phyloP scores from a whole-genome alignment of 2,329 filamentous ascomycete genomes.

The Pseudonectria buxi region DNA sequence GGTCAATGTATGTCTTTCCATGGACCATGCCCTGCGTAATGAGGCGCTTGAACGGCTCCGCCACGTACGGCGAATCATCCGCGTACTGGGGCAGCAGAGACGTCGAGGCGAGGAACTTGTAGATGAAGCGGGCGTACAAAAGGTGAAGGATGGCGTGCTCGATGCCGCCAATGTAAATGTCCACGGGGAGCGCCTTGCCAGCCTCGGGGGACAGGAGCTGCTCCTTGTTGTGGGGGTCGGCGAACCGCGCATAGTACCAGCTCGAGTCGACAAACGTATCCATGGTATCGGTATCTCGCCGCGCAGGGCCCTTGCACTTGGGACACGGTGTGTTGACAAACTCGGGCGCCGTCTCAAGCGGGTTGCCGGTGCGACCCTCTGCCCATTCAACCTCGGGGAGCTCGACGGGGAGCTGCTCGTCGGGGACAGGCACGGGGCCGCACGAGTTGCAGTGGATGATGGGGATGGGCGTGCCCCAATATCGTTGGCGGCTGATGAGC shows the following conservation, averaged over 20 bases:
- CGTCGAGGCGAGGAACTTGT: constrained; percentile 69
- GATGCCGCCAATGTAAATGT: constrained; percentile 83
- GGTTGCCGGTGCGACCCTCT: constrained; percentile 66
- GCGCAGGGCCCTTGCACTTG: constrained; percentile 61
- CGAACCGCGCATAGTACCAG: constrained; percentile 83
- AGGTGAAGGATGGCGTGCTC: constrained; percentile 89
- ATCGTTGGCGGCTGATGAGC: constrained; percentile 86
- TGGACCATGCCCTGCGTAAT: constrained; percentile 93
- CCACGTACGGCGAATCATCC: constrained; percentile 28
- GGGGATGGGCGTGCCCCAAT: constrained; percentile 87
- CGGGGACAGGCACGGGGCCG: constrained; percentile 72
- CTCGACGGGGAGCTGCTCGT: constrained; percentile 66
- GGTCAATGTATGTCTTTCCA: constrained; percentile 74
- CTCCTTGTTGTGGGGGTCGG: constrained; percentile 60
- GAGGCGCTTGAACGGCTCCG: constrained; percentile 76
- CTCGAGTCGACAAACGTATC: constrained; percentile 94
- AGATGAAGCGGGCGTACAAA: constrained; percentile 83
- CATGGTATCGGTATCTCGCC: constrained; percentile 89
- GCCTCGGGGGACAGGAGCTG: constrained; percentile 55
- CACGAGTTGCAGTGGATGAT: constrained; percentile 76
- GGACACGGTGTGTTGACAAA: constrained; percentile 76
- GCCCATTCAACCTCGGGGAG: constrained; percentile 67
- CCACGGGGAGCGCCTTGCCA: constrained; percentile 62
- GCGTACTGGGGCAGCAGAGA: constrained; percentile 36
- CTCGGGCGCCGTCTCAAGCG: constrained; percentile 61